phyloP scores from a whole-genome alignment of 73 alveolate species.

The Tetrahymena elliotti region DNA sequence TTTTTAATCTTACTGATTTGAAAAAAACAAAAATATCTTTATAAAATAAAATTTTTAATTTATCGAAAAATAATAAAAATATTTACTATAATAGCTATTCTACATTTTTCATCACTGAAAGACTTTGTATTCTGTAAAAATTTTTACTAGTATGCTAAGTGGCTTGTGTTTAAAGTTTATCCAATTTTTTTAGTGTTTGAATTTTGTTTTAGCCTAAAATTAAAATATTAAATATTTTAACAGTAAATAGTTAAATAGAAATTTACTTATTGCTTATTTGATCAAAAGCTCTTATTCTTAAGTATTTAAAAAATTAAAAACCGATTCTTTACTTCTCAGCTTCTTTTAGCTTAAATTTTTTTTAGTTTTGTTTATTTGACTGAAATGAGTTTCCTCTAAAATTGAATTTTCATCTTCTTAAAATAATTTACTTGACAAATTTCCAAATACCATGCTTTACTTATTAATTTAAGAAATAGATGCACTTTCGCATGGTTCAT shows the following conservation, averaged over 20 bases:
- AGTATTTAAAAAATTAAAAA: too few species aligned
- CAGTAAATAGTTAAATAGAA: too few species aligned
- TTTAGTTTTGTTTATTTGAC: too few species aligned
- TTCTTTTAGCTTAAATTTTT: not conserved
- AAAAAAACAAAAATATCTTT: too few species aligned
- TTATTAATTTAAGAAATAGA: not conserved
- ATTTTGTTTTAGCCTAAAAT: not conserved
- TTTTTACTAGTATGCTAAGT: not conserved
- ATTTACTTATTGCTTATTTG: not conserved
- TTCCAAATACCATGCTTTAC: not conserved
- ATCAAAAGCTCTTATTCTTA: not conserved
- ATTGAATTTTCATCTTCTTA: not conserved
- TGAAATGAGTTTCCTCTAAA: not conserved
- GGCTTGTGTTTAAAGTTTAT: not conserved
- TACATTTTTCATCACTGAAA: not conserved
- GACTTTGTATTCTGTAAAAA: too few species aligned
- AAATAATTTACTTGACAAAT: not conserved
- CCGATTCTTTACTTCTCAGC: not conserved
- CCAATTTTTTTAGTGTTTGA: not conserved
- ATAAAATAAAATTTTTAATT: too few species aligned
- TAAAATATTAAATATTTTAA: too few species aligned
- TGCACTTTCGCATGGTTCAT: not conserved
- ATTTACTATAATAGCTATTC: not conserved
- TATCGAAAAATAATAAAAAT: too few species aligned
- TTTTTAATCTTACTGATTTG: too few species aligned